A percentile compares a stretch with the other conserved stretches of the same genome.
phyloP scores from a whole-genome alignment of 1,284 basidiomycete species.

The Heterobasidion annosum region DNA sequence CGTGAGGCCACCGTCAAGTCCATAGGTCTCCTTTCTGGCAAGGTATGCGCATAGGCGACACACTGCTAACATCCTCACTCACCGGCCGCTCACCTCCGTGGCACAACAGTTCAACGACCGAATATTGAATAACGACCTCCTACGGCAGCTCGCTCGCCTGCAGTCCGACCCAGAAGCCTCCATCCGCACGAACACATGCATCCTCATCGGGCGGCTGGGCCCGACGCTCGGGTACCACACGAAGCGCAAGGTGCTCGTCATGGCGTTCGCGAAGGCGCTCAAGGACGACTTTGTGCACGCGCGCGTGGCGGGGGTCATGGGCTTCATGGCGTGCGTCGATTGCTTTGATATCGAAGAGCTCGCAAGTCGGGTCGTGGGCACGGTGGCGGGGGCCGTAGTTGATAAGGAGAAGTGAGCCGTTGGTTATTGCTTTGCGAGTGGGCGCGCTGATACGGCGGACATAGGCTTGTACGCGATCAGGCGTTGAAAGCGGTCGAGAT shows the following conservation, averaged over 20 bases:
- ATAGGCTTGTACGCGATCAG: constrained; percentile 83
- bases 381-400: constrained; percentile 70
- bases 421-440: neutral
- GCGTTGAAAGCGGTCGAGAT: constrained; percentile 87
- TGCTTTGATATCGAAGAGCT: constrained; percentile 85
- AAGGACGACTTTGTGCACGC: constrained; percentile 93
- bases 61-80: neutral
- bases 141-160: constrained; percentile 87
- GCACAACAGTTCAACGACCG: constrained; percentile 67
- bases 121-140: constrained; percentile 93
- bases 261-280: constrained; percentile 86
- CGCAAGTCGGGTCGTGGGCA: constrained; percentile 85
- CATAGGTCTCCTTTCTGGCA: constrained; percentile 77
- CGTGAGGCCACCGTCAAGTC: constrained; percentile 92
- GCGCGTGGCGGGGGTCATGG: constrained; percentile 91
- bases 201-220: constrained; percentile 87
- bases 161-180: constrained; percentile 91
- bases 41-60: constrained; percentile 35
- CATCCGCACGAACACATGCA: constrained; percentile 96
- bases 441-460: neutral
- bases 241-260: constrained; percentile 91
- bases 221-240: constrained; percentile 82
- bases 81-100: neutral
- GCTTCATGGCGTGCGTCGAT: constrained; percentile 91
- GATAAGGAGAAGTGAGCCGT: constrained; percentile 81